These are phyloP conservation scores for Pouteria campechiana DNA, from an alignment of 179 eudicot species.

Conservation along the genomic window DNA sequence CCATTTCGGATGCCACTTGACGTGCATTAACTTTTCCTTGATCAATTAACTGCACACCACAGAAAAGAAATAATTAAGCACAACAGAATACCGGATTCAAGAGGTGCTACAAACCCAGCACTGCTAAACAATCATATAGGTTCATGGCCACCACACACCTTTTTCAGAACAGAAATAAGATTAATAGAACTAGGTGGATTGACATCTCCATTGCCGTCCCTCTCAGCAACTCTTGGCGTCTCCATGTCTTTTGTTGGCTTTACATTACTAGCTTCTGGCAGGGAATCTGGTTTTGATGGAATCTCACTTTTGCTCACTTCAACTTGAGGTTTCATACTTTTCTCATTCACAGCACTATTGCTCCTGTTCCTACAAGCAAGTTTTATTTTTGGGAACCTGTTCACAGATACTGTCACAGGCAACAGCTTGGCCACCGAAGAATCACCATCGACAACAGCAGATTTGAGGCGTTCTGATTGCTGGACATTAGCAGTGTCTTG, in stretches of 20 bases:
- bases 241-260: conserved; percentile 14
- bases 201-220: conserved; percentile 22
- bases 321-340: conserved; percentile 12
- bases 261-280: conserved; percentile 23
- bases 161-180: conserved; percentile 42
- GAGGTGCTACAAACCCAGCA: no score
- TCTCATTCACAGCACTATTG: conserved; percentile 26
- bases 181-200: conserved; percentile 32
- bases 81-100: no score
- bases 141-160: conserved; percentile 27
- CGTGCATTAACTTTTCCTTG: conserved; percentile 54
- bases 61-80: no score
- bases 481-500: conserved; percentile 8
- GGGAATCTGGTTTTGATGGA: no score
- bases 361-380: conserved; percentile 44
- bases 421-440: conserved; percentile 12
- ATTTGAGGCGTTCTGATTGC: conserved; percentile 21
- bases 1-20: conserved; percentile 60
- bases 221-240: conserved; percentile 9
- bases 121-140: not conserved
- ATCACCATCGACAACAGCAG: conserved; percentile 17
- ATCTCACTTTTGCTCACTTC: no score
- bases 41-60: conserved; percentile 73
- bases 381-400: conserved; percentile 36
- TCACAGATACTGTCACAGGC: conserved; percentile 9